These are phyloP conservation scores for Suhomyces guaymorum DNA, from an alignment of 1,139 yeast genomes.

Conservation along the genomic window DNA sequence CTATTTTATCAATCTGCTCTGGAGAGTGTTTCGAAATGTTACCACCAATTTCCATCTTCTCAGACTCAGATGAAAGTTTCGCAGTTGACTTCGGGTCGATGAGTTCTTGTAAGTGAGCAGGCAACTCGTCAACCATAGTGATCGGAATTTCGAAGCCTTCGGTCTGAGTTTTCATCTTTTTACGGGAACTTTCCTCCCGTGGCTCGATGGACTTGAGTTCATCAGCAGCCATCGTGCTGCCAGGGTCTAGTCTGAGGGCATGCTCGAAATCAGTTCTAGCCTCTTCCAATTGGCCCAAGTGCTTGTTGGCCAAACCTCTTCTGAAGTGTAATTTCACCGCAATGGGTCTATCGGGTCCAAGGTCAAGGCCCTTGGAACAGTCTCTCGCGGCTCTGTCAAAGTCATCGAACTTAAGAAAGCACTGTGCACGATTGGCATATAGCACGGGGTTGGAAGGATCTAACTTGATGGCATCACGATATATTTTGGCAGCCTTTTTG, in stretches of 20 bases:
- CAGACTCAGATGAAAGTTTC: conserved; percentile 1
- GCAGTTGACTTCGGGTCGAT: too few relatives aligned
- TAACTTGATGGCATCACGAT: conserved; percentile 62
- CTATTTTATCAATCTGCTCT: too few relatives aligned
- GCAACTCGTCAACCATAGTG: conserved; percentile 47
- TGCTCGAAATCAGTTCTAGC: conserved; percentile 39
- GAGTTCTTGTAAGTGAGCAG: conserved; percentile 32
- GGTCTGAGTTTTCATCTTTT: conserved; percentile 14
- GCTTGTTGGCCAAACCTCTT: conserved; percentile 48
- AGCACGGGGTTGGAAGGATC: conserved; percentile 62
- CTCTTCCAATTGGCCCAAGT: conserved; percentile 28
- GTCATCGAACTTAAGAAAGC: conserved; percentile 57
- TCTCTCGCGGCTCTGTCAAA: conserved; percentile 61
- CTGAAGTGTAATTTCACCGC: conserved; percentile 59
- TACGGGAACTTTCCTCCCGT: conserved; percentile 14
- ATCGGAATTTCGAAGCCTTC: conserved; percentile 33
- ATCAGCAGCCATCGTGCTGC: conserved; percentile 34
- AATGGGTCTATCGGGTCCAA: conserved; percentile 34
- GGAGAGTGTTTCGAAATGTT: too few relatives aligned
- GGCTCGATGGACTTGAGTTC: conserved; percentile 24
- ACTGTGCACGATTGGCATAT: conserved; percentile 79
- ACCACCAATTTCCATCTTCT: neutral
- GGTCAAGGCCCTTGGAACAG: conserved; percentile 56
- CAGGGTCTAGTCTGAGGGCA: conserved; percentile 50
- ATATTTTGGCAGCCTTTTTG: conserved; percentile 58